Evolutionary conservation across 2,329 filamentous ascomycete genomes (phyloP), one percentile per base, ranked within the genome.

Genomic region (Harringtonia lauricola): DNA sequence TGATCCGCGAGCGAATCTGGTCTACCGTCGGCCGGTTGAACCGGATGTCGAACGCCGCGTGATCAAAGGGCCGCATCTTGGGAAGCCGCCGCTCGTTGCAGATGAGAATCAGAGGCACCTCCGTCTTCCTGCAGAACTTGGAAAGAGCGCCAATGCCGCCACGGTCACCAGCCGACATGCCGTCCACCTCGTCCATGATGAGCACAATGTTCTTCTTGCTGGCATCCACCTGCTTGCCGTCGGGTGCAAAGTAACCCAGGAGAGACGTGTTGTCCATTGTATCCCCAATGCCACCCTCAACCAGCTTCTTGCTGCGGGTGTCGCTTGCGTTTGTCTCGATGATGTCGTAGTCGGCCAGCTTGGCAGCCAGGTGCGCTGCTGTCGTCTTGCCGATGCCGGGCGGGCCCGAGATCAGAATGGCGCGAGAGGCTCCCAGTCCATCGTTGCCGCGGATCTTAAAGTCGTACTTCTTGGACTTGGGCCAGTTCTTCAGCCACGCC

Each of bases 161-260:
- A 48, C 92, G 82, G 59, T 98, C 92, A 58, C 92, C 92, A 30
- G 87, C 89, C 48, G 90, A 96, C 92, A 98, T 96, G 42, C 92
- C 92, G 56, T 98, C 92, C 5, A 98, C 92, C 64, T 98, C 92
- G 54, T 98, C 92, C 92, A 98, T 96, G 64, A 98, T 87, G 39
- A 98, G 68, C 7, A 95, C 86, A 29, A 96, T 79, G 54, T 95
- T 95, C 68, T 94, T 94, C 68, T 92, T 96, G 15, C 72, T 71
- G 5, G 69, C 64, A 36, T 95, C 83, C 4, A 95, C 80, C 45
- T 81, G 75, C 62, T 92, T 86, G 21, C 85, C 84, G 44, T 89
- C 85, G 3, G 79, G 80, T 8, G 88, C 80, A 60, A 96, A 98
- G 63, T 84, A 98, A 2, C 92, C 92, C 45, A 88, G 74, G 13